These are phyloP conservation scores for Syzygium aqueum DNA, from an alignment of 345 rosid genomes.

Conservation along the genomic window DNA sequence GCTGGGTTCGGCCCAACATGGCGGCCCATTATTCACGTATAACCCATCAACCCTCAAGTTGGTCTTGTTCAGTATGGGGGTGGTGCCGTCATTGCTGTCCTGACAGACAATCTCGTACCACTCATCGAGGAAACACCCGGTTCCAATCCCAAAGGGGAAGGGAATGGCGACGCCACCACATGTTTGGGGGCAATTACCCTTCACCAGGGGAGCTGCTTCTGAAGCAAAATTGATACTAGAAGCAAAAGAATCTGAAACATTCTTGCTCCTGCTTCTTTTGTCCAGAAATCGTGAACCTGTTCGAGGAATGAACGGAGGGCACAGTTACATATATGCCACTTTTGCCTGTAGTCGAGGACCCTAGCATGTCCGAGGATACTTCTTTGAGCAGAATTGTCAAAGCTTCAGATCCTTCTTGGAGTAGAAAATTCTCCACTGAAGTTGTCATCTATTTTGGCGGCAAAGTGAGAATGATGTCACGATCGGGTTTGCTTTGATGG, in stretches of 20 bases:
- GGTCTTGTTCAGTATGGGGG: not conserved
- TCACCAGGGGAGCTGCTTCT: not conserved
- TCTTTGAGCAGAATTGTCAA: not conserved
- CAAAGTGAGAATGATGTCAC: not conserved
- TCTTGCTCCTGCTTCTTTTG: not conserved
- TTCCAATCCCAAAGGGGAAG: constrained; percentile 5
- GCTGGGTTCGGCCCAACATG: no score
- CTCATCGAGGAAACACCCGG: not conserved
- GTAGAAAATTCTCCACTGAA: not conserved
- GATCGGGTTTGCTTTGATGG: rapidly evolving
- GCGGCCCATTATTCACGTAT: no score
- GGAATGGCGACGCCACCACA: not conserved
- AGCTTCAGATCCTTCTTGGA: not conserved
- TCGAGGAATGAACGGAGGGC: no score
- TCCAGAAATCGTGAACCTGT: no score
- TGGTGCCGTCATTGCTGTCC: not conserved
- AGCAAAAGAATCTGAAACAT: constrained; percentile 32
- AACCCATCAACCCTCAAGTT: no score
- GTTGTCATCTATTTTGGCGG: not conserved
- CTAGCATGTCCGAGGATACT: not conserved
- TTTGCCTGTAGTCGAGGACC: not conserved
- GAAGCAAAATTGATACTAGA: not conserved
- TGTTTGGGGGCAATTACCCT: not conserved
- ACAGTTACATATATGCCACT: not conserved
- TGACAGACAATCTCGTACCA: constrained; percentile 3